Conservation (phyloP, 73 alveolate genomes). For the Effrenium voratum region DNA sequence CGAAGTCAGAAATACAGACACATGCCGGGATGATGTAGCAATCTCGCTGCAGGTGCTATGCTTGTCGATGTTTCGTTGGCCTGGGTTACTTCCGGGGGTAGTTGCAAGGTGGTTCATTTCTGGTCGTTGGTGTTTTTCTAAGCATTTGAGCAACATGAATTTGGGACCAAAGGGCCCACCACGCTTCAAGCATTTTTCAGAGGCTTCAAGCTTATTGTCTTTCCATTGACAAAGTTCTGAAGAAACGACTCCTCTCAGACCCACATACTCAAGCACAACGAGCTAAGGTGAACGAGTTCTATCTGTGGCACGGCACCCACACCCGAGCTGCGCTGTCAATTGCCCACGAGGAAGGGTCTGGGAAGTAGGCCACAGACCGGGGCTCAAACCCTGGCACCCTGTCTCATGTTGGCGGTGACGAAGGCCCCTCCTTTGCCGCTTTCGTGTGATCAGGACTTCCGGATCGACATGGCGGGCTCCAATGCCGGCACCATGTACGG, state of each 20-base stretch:
- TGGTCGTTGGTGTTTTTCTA: too few species aligned
- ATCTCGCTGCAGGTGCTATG: too few species aligned
- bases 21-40: too few species aligned
- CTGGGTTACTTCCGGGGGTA: too few species aligned
- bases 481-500: constrained; percentile 86
- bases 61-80: too few species aligned
- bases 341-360: constrained; percentile 16
- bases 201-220: too few species aligned
- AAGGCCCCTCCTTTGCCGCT: not conserved
- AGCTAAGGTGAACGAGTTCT: constrained; percentile 42
- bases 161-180: too few species aligned
- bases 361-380: not conserved
- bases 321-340: constrained; percentile 80
- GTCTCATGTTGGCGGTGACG: not conserved
- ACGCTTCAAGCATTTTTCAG: too few species aligned
- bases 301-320: constrained; percentile 76
- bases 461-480: constrained; percentile 71
- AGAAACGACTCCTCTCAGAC: not conserved
- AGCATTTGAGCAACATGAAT: too few species aligned
- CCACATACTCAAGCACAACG: not conserved
- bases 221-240: too few species aligned
- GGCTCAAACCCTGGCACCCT: not conserved
- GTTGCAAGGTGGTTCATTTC: too few species aligned
- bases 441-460: constrained; percentile 17
- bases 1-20: too few species aligned